Evolutionary conservation across 106 monocot species (phyloP), one percentile per base, ranked within the genome.

Genomic region (Platanthera zijinensis): DNA sequence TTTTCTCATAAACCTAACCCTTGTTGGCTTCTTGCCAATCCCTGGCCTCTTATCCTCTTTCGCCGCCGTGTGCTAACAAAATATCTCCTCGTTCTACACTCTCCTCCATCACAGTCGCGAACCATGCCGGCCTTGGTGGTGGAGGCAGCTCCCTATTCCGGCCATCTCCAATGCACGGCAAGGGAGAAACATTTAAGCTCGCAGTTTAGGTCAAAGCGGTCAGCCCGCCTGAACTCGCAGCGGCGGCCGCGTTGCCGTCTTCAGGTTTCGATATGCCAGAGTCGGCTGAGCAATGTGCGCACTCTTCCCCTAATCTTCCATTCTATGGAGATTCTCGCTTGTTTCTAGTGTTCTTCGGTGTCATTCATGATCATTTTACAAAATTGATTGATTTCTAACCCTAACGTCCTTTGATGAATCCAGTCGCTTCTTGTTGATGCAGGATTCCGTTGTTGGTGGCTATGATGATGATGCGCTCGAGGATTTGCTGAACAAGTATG

Each of bases 401-500:
- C 7, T 18, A n/a, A 17, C 4, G 54, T 1, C 25, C 48, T 51
- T 51, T 21, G 12, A 14, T 52, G 59, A 28, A 28, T 52, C n/a
- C 22, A 9, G 50, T 59, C 13, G 57, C 15, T 72, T 50, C 17
- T 78, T 45, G 15, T 56, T 46, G 75, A 59, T 64, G 54, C 67
- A 84, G 78, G 22, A 76, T 14, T 50, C 50, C 39, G 75, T 25
- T 47, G 75, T 25, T 47, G 85, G 70, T 10, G 81, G 72, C n/a
- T 85, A 91, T 19, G 81, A 82, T 50, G 93, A 95, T 52, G 87
- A 89, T 57, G 72, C 82, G 88, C 82, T 90, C 18, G 85, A 90
- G n/a, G 94, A 93, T 54, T 84, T 94, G 84, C 78, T 97, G 30
- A 83, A 89, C 4, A 91, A 89, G 75, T 89, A 97, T 74, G 97